phyloP scores from a whole-genome alignment of 2,329 filamentous ascomycete species.

The Pseudogymnoascus sp. region DNA sequence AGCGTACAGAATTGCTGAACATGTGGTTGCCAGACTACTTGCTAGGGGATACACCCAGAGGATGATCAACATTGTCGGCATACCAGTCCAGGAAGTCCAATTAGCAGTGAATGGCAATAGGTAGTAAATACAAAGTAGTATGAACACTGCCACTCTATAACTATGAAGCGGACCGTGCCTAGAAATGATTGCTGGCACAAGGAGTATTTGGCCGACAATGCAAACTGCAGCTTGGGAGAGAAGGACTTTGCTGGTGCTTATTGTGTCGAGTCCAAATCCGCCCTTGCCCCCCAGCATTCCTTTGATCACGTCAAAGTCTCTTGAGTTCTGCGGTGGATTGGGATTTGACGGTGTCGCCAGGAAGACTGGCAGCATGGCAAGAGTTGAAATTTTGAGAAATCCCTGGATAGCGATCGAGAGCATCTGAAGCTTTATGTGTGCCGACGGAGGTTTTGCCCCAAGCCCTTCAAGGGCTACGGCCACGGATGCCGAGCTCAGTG shows the following conservation, averaged over 20 bases:
- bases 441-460: not conserved
- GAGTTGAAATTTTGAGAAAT: not conserved
- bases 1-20: not conserved
- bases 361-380: not conserved
- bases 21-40: not conserved
- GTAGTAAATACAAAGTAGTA: not conserved
- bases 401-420: not conserved
- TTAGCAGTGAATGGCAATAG: not conserved
- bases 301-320: not conserved
- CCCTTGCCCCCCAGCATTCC: not conserved
- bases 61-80: not conserved
- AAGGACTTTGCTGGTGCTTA: not conserved
- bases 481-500: not conserved
- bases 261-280: not conserved
- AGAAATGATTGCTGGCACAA: not conserved
- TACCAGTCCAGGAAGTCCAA: not conserved
- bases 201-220: not conserved
- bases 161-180: not conserved
- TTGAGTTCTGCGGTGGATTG: not conserved
- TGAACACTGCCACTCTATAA: not conserved
- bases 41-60: not conserved
- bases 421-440: slow-evolving; percentile 5
- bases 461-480: not conserved
- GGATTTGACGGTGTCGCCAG: not conserved
- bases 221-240: not conserved